Evolutionary conservation across 192 early-diverging fungal genomes (phyloP).

Genomic region (Coemansia sp.): DNA sequence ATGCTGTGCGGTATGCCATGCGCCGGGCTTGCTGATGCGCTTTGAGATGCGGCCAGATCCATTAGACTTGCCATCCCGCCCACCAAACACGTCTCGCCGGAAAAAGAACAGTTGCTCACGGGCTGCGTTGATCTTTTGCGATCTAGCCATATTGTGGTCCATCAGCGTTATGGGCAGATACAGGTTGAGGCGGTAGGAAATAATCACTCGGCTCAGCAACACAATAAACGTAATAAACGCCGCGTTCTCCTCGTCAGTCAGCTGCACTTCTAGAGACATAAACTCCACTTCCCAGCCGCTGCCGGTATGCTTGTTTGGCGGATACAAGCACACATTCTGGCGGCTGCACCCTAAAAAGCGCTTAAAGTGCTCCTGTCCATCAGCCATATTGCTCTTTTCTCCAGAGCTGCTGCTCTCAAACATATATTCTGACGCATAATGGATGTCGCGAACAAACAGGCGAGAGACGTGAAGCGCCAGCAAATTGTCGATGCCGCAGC

Average conservation of each 20-base stretch:
- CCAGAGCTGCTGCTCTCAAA: slow-evolving; percentile 52
- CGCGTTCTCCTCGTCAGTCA: slow-evolving; percentile 95
- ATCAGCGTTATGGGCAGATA: slow-evolving; percentile 94
- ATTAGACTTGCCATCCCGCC: slow-evolving; percentile 38
- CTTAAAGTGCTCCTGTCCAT: slow-evolving; percentile 93
- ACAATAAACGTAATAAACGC: slow-evolving; percentile 94
- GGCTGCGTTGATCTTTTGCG: slow-evolving; percentile 78
- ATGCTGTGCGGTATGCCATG: slow-evolving; percentile 8
- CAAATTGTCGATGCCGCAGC: slow-evolving; percentile 74
- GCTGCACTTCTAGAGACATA: slow-evolving; percentile 91
- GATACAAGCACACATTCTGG: slow-evolving; percentile 98
- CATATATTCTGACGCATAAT: slow-evolving; percentile 84
- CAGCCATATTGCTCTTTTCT: background rate
- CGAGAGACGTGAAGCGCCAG: slow-evolving; percentile 91
- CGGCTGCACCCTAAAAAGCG: slow-evolving; percentile 96
- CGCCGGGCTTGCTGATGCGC: slow-evolving; percentile 16
- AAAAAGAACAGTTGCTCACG: slow-evolving; percentile 82
- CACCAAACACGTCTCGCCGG: slow-evolving; percentile 73
- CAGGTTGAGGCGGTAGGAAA: slow-evolving; percentile 85
- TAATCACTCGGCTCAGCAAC: slow-evolving; percentile 84
- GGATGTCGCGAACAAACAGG: slow-evolving; percentile 94
- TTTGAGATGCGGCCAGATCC: slow-evolving; percentile 36
- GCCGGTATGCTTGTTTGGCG: slow-evolving; percentile 78
- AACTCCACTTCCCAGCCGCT: slow-evolving; percentile 99
- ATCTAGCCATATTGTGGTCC: slow-evolving; percentile 88